A percentile compares a stretch with the other conserved stretches of the same genome.
These are phyloP conservation scores for Tolypocladium amazonense DNA, from an alignment of 2,329 filamentous ascomycete species.

Conservation along the genomic window DNA sequence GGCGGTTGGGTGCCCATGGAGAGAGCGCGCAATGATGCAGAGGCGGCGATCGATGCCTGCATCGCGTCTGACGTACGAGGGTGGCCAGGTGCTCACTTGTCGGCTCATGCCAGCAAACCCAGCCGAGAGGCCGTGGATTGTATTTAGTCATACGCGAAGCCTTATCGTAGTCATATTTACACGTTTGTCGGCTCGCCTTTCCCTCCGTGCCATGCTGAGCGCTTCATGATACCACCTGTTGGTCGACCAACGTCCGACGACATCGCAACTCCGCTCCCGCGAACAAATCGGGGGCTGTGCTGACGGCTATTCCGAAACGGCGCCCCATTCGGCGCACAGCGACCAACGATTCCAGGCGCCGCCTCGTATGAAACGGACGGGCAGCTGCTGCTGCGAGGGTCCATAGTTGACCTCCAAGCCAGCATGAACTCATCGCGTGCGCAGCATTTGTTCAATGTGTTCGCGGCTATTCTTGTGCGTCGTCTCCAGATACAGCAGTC, in stretches of 20 bases:
- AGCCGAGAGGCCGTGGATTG: not conserved
- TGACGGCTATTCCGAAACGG: not conserved
- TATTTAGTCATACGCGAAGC: not conserved
- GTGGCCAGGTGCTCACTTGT: not conserved
- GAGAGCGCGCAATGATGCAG: not conserved
- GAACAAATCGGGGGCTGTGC: not conserved
- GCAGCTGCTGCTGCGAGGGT: not conserved
- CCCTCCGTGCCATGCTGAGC: not conserved
- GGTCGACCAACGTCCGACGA: not conserved
- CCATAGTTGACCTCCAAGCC: not conserved
- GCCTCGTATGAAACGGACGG: not conserved
- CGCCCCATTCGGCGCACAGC: not conserved
- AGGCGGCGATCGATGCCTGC: not conserved
- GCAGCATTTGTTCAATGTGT: constrained; percentile 80
- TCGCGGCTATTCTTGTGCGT: constrained; percentile 90
- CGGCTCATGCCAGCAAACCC: not conserved
- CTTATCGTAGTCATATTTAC: not conserved
- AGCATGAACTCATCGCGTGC: constrained; percentile 28
- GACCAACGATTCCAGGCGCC: not conserved
- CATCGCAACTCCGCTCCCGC: not conserved
- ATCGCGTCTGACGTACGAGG: not conserved
- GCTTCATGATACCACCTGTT: not conserved
- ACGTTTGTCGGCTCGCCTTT: not conserved
- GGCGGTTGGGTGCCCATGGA: not conserved
- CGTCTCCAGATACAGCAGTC: constrained; percentile 84